Evolutionary conservation across 305 asterid species (phyloP).

Genomic region (Ruellia speciosa): DNA sequence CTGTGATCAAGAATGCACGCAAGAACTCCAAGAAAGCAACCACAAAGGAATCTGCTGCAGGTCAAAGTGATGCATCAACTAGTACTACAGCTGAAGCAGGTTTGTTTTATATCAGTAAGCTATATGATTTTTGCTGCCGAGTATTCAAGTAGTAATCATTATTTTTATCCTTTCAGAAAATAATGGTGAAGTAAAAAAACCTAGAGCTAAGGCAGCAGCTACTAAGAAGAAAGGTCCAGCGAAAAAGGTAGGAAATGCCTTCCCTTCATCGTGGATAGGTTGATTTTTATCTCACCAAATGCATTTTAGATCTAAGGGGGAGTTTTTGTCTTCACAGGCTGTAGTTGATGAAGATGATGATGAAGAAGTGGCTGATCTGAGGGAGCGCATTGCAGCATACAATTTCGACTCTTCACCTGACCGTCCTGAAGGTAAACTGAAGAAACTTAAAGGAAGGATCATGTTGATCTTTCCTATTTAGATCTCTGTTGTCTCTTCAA

Average conservation of each 20-base stretch:
- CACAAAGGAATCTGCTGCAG: slow-evolving; percentile 24
- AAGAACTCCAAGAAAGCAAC: slow-evolving; percentile 43
- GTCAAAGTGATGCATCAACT: slow-evolving; percentile 36
- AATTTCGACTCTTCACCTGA: slow-evolving; percentile 83
- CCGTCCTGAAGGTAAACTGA: slow-evolving; percentile 46
- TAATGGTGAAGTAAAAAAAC: slow-evolving; percentile 44
- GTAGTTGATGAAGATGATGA: slow-evolving; percentile 41
- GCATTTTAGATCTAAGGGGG: background rate
- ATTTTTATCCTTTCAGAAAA: slow-evolving; percentile 29
- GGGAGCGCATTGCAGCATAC: slow-evolving; percentile 75
- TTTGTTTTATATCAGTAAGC: slow-evolving; percentile 18
- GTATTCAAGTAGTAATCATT: background rate
- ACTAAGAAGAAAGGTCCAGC: slow-evolving; percentile 76
- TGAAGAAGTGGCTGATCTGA: slow-evolving; percentile 51
- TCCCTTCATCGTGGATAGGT: too few relatives aligned
- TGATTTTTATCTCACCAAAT: background rate
- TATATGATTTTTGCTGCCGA: background rate
- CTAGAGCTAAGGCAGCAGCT: slow-evolving; percentile 51
- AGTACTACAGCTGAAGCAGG: slow-evolving; percentile 47
- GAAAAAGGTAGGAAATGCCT: slow-evolving; percentile 39
- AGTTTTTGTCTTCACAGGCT: slow-evolving; percentile 33
- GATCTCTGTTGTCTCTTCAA: too few relatives aligned
- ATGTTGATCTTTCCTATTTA: background rate
- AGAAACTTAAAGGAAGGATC: background rate
- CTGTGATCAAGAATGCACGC: slow-evolving; percentile 39